These are phyloP conservation scores for Fusarium sp. DNA, from an alignment of 2,329 filamentous ascomycete species.

Conservation along the genomic window DNA sequence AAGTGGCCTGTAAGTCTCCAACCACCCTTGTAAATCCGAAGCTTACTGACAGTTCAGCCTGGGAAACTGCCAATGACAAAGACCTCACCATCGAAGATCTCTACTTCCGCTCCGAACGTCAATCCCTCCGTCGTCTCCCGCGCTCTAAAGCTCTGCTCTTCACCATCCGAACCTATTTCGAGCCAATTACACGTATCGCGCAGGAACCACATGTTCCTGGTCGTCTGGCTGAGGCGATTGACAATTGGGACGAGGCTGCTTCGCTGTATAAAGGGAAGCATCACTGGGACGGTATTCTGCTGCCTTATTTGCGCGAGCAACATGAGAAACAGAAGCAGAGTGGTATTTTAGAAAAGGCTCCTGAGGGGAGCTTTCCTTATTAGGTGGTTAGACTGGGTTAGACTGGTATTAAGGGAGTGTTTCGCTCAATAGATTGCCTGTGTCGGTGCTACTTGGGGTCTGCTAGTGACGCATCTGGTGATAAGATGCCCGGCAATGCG, in stretches of 20 bases:
- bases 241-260: slow-evolving; percentile 29
- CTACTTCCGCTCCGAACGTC: slow-evolving; percentile 36
- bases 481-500: too few species aligned
- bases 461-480: too few species aligned
- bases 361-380: slow-evolving; percentile 24
- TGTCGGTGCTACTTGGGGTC: too few species aligned
- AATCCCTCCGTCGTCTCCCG: slow-evolving; percentile 32
- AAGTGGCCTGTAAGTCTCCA: slow-evolving; percentile 19
- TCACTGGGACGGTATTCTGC: slow-evolving; percentile 27
- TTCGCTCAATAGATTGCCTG: too few species aligned
- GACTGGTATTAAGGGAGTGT: too few species aligned
- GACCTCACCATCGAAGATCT: slow-evolving; percentile 22
- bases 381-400: too few species aligned
- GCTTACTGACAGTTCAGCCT: slow-evolving; percentile 14
- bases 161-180: slow-evolving; percentile 34
- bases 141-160: slow-evolving; percentile 26
- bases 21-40: accelerated
- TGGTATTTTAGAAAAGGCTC: slow-evolving; percentile 7
- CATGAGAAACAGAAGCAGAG: slow-evolving; percentile 18
- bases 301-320: slow-evolving; percentile 31
- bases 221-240: slow-evolving; percentile 31
- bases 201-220: slow-evolving; percentile 34
- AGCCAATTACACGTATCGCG: slow-evolving; percentile 23
- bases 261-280: slow-evolving; percentile 34
- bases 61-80: slow-evolving; percentile 26